phyloP scores from a whole-genome alignment of 2,329 filamentous ascomycete species.

The Ilyonectria sp. region DNA sequence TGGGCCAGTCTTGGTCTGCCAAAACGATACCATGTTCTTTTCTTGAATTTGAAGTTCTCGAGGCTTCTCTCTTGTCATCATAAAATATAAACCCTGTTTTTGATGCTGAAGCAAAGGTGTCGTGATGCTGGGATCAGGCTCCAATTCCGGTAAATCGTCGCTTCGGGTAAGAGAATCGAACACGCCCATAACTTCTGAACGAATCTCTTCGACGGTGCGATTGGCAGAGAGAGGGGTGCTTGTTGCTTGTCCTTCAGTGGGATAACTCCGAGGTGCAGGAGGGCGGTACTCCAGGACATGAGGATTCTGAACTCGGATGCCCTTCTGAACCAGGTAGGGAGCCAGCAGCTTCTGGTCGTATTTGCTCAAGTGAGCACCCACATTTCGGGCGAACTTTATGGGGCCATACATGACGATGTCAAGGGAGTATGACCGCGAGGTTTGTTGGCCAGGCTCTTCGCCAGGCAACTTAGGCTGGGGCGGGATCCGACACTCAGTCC shows the following conservation, averaged over 20 bases:
- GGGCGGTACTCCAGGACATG: constrained; percentile 70
- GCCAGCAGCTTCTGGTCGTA: constrained; percentile 77
- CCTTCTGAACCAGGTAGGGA: constrained; percentile 76
- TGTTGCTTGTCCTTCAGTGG: constrained; percentile 48
- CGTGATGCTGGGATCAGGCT: constrained; percentile 73
- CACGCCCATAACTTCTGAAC: constrained; percentile 86
- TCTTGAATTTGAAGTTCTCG: constrained; percentile 71
- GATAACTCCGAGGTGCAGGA: constrained; percentile 54
- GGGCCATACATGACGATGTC: constrained; percentile 87
- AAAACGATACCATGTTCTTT: constrained; percentile 80
- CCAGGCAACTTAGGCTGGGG: constrained; percentile 72
- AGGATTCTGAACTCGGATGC: constrained; percentile 83
- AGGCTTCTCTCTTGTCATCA: constrained; percentile 82
- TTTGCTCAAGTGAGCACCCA: constrained; percentile 77
- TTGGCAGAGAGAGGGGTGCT: constrained; percentile 52
- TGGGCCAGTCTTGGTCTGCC: constrained; percentile 72
- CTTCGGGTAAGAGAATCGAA: constrained; percentile 87
- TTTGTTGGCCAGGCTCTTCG: constrained; percentile 76
- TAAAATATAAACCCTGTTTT: constrained; percentile 90
- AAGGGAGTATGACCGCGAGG: constrained; percentile 74
- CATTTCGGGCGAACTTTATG: constrained; percentile 72
- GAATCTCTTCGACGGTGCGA: constrained; percentile 88
- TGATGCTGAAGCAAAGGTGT: constrained; percentile 87
- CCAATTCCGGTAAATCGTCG: constrained; percentile 82
- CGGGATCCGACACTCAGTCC: constrained; percentile 80